Percentiles rank a stretch among this genome's conserved stretches.
These are phyloP conservation scores for Beauveria varroae DNA, from an alignment of 2,329 filamentous ascomycete species.

Conservation along the genomic window DNA sequence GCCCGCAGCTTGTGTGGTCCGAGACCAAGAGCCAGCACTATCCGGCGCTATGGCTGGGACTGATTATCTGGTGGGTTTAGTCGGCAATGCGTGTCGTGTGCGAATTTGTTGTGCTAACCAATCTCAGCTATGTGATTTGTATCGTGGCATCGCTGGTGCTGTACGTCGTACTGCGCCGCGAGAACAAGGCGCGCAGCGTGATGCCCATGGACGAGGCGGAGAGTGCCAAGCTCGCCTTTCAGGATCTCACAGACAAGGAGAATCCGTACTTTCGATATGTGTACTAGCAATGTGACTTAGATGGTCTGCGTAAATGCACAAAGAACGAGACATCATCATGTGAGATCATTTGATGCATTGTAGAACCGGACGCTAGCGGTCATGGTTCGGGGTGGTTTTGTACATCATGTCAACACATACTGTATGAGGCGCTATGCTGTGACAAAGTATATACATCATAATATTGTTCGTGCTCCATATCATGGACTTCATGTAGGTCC, in stretches of 20 bases:
- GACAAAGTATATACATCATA: neutral
- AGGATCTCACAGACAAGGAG: slow-evolving; percentile 61
- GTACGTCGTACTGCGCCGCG: slow-evolving; percentile 50
- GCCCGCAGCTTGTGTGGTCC: slow-evolving; percentile 63
- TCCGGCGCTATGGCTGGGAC: slow-evolving; percentile 60
- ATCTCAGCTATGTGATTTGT: slow-evolving; percentile 56
- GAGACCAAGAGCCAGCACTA: slow-evolving; percentile 60
- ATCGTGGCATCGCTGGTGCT: slow-evolving; percentile 49
- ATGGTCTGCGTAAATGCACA: neutral
- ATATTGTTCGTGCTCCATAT: neutral
- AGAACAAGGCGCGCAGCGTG: slow-evolving; percentile 46
- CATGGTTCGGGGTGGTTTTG: neutral
- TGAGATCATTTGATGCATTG: neutral
- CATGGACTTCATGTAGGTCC: neutral
- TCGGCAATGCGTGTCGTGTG: too few species aligned
- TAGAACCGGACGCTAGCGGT: neutral
- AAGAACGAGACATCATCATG: neutral
- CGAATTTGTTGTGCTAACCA: slow-evolving; percentile 12
- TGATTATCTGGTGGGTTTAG: slow-evolving; percentile 49
- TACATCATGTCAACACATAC: neutral
- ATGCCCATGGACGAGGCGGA: slow-evolving; percentile 47
- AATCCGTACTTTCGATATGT: slow-evolving; percentile 61
- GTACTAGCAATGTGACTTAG: neutral
- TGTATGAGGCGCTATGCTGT: neutral
- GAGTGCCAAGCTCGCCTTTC: slow-evolving; percentile 56